phyloP scores from a whole-genome alignment of 1,284 basidiomycete genomes.

The Microbotryomycetes sp. region DNA sequence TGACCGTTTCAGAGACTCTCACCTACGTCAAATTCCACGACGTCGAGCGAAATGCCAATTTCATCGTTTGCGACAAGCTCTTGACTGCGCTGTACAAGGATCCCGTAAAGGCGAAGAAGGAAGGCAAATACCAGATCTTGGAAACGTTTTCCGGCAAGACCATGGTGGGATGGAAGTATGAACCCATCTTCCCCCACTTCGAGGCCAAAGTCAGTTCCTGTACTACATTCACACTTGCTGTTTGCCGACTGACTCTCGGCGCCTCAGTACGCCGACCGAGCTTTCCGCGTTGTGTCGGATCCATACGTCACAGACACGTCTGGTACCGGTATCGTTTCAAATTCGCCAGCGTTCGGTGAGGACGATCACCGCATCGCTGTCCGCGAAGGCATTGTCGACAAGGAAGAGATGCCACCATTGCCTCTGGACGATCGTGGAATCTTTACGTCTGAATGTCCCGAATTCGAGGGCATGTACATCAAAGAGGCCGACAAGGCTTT shows the following conservation, averaged over 20 bases:
- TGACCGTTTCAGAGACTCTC: conserved; percentile 94
- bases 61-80: conserved; percentile 84
- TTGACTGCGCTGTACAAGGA: conserved; percentile 92
- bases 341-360: conserved; percentile 97
- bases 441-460: conserved; percentile 82
- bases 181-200: conserved; percentile 95
- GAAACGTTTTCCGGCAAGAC: conserved; percentile 80
- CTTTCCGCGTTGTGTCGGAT: conserved; percentile 83
- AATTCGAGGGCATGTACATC: conserved; percentile 84
- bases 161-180: conserved; percentile 92
- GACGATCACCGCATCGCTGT: conserved; percentile 95
- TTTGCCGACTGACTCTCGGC: neutral
- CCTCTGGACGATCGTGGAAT: conserved; percentile 84
- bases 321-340: conserved; percentile 98
- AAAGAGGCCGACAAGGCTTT: conserved; percentile 96
- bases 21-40: conserved; percentile 98
- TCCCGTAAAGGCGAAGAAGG: conserved; percentile 93
- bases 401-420: conserved; percentile 91
- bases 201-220: conserved; percentile 63
- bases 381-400: conserved; percentile 67
- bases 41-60: conserved; percentile 76
- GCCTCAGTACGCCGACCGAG: conserved; percentile 74
- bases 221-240: conserved; percentile 6
- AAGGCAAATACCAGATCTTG: conserved; percentile 54
- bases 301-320: conserved; percentile 89